Conservation (phyloP, 1,284 basidiomycete species). For the Cryptococcus depauperatus region DNA sequence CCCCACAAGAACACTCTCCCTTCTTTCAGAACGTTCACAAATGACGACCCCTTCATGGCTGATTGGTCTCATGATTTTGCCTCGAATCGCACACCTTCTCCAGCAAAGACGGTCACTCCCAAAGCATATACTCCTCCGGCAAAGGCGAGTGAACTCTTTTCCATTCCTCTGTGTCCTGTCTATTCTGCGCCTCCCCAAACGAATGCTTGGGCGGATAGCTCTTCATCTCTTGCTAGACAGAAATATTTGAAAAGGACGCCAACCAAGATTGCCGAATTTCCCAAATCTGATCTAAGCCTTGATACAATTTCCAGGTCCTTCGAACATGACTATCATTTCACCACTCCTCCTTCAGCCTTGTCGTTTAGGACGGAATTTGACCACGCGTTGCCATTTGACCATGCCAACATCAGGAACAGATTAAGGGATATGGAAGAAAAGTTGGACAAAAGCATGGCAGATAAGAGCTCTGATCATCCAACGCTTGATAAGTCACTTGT, state of each 20-base stretch:
- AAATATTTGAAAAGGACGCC: slow-evolving; percentile 13
- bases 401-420: slow-evolving; percentile 11
- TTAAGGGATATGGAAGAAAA: slow-evolving; percentile 10
- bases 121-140: slow-evolving; percentile 15
- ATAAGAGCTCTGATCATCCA: background rate
- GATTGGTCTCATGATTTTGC: slow-evolving; percentile 13
- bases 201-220: slow-evolving; percentile 24
- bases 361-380: slow-evolving; percentile 36
- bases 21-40: slow-evolving; percentile 21
- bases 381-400: slow-evolving; percentile 34
- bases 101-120: slow-evolving; percentile 8
- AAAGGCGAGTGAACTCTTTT: background rate
- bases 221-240: slow-evolving; percentile 13
- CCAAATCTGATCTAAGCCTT: background rate
- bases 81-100: background rate
- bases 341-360: slow-evolving; percentile 20
- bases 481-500: slow-evolving; percentile 5
- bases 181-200: slow-evolving; percentile 5
- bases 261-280: slow-evolving; percentile 7
- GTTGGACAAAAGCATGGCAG: background rate
- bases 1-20: slow-evolving; percentile 10
- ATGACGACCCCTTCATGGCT: slow-evolving; percentile 12
- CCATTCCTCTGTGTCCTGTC: slow-evolving; percentile 3
- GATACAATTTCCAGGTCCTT: slow-evolving; percentile 3
- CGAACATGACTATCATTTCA: slow-evolving; percentile 6